These are phyloP conservation scores for Golubevia pallescens DNA, from an alignment of 1,284 basidiomycete species.

Conservation along the genomic window DNA sequence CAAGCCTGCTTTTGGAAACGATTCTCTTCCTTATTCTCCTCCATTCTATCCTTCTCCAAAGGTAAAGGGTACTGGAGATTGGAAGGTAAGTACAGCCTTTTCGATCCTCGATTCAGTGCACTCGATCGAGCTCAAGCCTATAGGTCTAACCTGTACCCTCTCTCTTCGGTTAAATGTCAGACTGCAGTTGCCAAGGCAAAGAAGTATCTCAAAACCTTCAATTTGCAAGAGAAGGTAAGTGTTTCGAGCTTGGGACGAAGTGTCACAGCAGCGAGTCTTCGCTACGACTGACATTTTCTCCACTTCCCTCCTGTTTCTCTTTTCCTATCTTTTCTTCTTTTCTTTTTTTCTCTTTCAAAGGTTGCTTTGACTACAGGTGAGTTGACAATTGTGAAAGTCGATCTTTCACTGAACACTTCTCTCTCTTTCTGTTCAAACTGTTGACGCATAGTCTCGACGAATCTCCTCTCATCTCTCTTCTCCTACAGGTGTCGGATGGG, in stretches of 20 bases:
- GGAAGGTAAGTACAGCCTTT: background rate
- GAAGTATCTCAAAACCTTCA: background rate
- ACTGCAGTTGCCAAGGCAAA: conserved; percentile 19
- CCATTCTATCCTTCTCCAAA: conserved; percentile 40
- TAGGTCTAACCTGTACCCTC: conserved; percentile 36
- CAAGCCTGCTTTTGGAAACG: conserved; percentile 29
- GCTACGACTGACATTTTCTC: too few species aligned
- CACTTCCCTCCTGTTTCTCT: too few species aligned
- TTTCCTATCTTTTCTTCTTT: too few species aligned
- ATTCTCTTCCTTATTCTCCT: conserved; percentile 37
- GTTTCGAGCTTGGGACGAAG: background rate
- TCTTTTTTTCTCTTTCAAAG: too few species aligned
- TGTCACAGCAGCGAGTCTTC: too few species aligned
- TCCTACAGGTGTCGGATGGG: background rate
- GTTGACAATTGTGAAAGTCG: too few species aligned
- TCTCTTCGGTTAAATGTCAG: conserved; percentile 32
- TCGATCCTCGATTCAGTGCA: too few species aligned
- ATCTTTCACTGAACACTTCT: too few species aligned
- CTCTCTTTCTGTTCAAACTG: too few species aligned
- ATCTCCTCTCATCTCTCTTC: too few species aligned
- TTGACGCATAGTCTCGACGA: too few species aligned
- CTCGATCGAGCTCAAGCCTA: conserved; percentile 30
- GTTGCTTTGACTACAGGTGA: too few species aligned
- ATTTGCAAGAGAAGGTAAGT: background rate
- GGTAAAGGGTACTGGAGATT: conserved; percentile 22